Base-by-base conservation (phyloP, 805 yeast genomes). In the Metschnikowia baotianmanensis region DNA sequence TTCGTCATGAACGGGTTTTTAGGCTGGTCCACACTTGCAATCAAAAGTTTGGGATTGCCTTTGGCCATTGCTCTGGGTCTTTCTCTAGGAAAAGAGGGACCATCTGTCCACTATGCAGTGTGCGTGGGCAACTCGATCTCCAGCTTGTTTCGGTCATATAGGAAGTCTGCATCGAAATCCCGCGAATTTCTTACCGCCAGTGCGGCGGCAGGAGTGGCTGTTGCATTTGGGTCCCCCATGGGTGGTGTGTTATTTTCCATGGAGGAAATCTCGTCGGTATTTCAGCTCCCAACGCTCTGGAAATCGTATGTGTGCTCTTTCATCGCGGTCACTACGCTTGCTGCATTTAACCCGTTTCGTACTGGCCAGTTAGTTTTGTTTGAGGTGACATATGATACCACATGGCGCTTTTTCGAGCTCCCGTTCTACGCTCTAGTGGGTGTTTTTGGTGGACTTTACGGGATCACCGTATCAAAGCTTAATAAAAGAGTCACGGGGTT, bases 161-260 rank as follows among this genome's bases (percentile, higher is more conserved):
- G 65, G n/a, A 62, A 61, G 37, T 69, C 76, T 16, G 75, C 77
- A 9, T 59, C 71, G 5, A 72, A 57, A 40, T 63, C 66, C 9
- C 51, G 80, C 20, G 90, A 85, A 47, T 77, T 83, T 38, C 65
- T 93, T 38, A 81, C 91, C 1, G 96, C 99, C 0, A 83, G 96
- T 3, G 77, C 96, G 8, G 98, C 96, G 3, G 96, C 99, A 1
- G 99, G 99, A 38, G 98, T 93, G 7, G 98, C 98, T 0, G 98
- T 93, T 7, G 99, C 98, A 0, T 93, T 93, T 69, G 98, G 96
- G 0, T 79, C 90, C 10, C 99, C 99, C 0, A 88, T 91, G 68
- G 96, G 96, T 19, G 99, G 99, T 12, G 98, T 93, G 1, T 63
- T 93, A 28, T 93, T 95, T 60, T 81, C 95, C 10, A 76, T 93